These are phyloP conservation scores for Blastocystis sp. DNA, from an alignment of 352 stramenopile species.

Conservation along the genomic window DNA sequence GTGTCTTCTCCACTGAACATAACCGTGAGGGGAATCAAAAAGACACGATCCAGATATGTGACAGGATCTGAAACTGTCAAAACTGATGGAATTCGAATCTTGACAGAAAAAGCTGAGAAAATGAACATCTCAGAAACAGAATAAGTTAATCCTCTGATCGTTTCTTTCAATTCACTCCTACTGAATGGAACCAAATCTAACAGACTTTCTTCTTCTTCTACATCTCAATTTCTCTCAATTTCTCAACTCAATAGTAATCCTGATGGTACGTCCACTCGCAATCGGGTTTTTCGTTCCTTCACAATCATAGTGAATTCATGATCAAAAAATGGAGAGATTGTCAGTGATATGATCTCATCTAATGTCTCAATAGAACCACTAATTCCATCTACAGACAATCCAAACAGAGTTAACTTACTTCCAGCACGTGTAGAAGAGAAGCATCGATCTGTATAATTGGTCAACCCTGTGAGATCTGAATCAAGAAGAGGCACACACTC, in stretches of 20 bases:
- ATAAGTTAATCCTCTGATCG: background rate
- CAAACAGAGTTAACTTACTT: background rate
- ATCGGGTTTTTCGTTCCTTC: background rate
- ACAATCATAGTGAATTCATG: background rate
- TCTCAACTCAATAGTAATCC: background rate
- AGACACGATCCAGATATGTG: background rate
- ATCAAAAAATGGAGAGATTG: slow-evolving; percentile 21
- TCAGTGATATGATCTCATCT: background rate
- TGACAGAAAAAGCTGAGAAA: background rate
- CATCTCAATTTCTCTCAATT: background rate
- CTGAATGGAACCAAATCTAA: slow-evolving; percentile 4
- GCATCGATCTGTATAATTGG: background rate
- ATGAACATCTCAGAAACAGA: slow-evolving; percentile 16
- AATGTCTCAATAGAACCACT: background rate
- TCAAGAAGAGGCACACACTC: background rate
- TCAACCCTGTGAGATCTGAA: background rate
- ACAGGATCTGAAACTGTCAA: background rate
- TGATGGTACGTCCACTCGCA: background rate
- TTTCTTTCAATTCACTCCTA: background rate
- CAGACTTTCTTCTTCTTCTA: background rate
- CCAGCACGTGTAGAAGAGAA: background rate
- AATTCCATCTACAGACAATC: background rate
- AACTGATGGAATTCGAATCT: background rate
- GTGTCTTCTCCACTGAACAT: background rate
- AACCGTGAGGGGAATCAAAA: slow-evolving; percentile 9